phyloP scores from a whole-genome alignment of 1,284 basidiomycete genomes.

The Heterobasidion irregulare region DNA sequence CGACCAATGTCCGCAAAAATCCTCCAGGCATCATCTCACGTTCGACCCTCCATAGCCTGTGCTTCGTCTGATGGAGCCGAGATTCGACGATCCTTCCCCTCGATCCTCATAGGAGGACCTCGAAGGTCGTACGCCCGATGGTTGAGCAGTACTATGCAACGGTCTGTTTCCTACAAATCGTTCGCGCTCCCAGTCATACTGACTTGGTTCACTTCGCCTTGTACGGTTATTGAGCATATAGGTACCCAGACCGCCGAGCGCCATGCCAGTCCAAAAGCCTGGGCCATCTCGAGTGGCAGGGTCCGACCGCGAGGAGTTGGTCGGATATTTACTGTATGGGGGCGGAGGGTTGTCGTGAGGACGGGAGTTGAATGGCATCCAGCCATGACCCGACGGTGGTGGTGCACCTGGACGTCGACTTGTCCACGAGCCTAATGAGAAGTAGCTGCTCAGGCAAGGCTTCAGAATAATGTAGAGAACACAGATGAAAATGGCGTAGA shows the following conservation, averaged over 20 bases:
- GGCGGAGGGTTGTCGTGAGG: constrained; percentile 44
- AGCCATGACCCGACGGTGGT: constrained; percentile 21
- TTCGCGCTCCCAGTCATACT: constrained; percentile 48
- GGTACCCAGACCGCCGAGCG: constrained; percentile 57
- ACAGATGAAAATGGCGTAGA: constrained; percentile 15
- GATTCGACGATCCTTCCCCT: constrained; percentile 59
- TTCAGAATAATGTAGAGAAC: constrained; percentile 50
- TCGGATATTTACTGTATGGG: constrained; percentile 55
- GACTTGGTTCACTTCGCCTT: constrained; percentile 17
- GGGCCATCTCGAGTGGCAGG: constrained; percentile 20
- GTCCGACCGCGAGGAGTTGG: constrained; percentile 14
- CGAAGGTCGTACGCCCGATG: constrained; percentile 9
- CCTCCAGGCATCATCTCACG: constrained; percentile 30
- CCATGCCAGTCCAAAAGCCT: constrained; percentile 77
- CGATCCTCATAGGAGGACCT: constrained; percentile 38
- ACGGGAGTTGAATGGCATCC: constrained; percentile 45
- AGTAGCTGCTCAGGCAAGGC: constrained; percentile 34
- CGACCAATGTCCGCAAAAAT: not conserved
- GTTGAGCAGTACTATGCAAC: constrained; percentile 16
- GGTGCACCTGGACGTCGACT: constrained; percentile 14
- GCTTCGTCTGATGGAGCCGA: constrained; percentile 58
- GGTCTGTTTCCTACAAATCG: constrained; percentile 16
- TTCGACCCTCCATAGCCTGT: constrained; percentile 66
- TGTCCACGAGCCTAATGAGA: constrained; percentile 20
- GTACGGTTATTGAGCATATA: constrained; percentile 39